Evolutionary conservation across 1,284 basidiomycete species (phyloP), one percentile per base, ranked within the genome.

Genomic region (Ceratobasidium sp.): DNA sequence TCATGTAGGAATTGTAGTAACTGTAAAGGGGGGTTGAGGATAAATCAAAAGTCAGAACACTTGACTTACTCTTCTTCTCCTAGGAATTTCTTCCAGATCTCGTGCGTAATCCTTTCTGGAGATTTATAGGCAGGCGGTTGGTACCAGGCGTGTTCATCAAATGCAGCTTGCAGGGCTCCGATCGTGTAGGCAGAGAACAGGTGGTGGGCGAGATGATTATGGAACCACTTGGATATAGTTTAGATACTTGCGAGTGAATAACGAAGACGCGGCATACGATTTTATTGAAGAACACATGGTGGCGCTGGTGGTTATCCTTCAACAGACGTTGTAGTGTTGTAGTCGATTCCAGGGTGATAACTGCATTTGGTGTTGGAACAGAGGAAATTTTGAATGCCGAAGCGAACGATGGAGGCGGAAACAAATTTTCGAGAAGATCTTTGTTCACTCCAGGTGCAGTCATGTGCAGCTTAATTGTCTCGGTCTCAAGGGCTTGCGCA

Each of bases 261-360:
- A n/a, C n/a, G n/a, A n/a, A n/a, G n/a, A n/a, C 90, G 88, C 76
- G 86, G 89, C 0, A 83, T 55, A 67, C 81, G 71, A 78, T 80
- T 39, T 87, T 83, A 72, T 89, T 88, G 80, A 89, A 88, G 77
- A 87, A 90, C 28, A 85, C 83, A 76, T 90, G 88, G 82, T 85
- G 85, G 18, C 82, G 82, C 55, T 83, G 80, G 72, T 88, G 85
- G 76, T 91, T 88, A 61, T 87, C 84, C 52, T 84, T 84, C 62
- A 90, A 80, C 0, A 84, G 79, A 52, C 81, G 79, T 21, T 81
- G 79, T 2, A 88, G 79, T 0, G 81, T 79, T 21, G 79, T 76
- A n/a, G 84, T 84, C 0, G 88, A 86, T n/a, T 83, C 80, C 9
- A 81, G 78, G 2, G 83, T 84, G n/a, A 83, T 80, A 1, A 88